Evolutionary conservation across 2,329 filamentous ascomycete genomes (phyloP).

Genomic region (Thielaviopsis punctulata): DNA sequence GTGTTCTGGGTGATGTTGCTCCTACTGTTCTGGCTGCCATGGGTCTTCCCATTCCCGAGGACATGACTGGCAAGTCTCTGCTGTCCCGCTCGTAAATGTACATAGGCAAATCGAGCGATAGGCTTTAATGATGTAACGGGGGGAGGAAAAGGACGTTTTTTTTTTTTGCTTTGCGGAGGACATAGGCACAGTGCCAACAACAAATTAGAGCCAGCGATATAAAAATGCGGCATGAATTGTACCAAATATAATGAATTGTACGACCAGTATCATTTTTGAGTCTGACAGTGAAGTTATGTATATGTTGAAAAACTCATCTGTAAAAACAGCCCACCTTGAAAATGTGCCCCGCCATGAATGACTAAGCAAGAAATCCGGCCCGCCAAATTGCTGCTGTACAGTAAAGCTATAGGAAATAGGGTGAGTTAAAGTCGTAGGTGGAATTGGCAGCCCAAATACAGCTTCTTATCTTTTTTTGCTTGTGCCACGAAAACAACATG

Average conservation of each 20-base stretch:
- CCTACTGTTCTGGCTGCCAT: slow-evolving; percentile 84
- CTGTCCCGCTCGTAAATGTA: slow-evolving; percentile 30
- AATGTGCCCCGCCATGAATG: slow-evolving; percentile 7
- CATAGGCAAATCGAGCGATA: not conserved
- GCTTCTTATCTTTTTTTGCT: not conserved
- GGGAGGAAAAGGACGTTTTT: not conserved
- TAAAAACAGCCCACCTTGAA: not conserved
- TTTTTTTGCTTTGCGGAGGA: slow-evolving; percentile 1
- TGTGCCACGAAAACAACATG: slow-evolving; percentile 4
- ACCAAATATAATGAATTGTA: slow-evolving; percentile 9
- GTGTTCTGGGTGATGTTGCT: slow-evolving; percentile 92
- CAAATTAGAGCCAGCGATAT: not conserved
- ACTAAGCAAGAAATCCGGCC: slow-evolving; percentile 4
- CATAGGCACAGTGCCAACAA: not conserved
- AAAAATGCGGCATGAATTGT: not conserved
- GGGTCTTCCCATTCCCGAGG: slow-evolving; percentile 76
- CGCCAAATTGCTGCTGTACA: not conserved
- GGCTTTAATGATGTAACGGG: not conserved
- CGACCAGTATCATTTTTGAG: not conserved
- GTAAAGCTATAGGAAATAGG: not conserved
- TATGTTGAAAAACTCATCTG: not conserved
- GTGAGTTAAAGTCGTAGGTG: no score
- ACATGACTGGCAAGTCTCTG: slow-evolving; percentile 80
- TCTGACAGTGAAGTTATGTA: not conserved
- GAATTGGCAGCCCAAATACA: not conserved